A percentile compares a stretch with the other conserved stretches of the same genome.
Evolutionary conservation across 1,284 basidiomycete species (phyloP).

Genomic region (Taiwanofungus camphoratus): DNA sequence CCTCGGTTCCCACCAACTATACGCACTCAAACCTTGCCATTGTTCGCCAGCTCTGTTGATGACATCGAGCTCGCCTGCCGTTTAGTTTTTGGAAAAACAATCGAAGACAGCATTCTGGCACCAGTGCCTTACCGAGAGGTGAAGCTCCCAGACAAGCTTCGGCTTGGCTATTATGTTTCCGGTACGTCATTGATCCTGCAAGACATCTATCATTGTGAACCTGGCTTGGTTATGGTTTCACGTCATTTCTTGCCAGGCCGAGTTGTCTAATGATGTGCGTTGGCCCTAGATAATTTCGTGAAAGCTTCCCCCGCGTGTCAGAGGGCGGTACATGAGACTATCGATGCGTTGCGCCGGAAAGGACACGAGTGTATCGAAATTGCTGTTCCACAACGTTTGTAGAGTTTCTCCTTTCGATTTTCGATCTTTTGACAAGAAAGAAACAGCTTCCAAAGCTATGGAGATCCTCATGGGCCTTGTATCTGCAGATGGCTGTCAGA

Average conservation of each 20-base stretch:
- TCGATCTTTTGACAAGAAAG: background rate
- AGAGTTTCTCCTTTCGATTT: background rate
- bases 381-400: conserved; percentile 43
- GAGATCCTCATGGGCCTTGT: no score
- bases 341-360: conserved; percentile 56
- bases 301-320: conserved; percentile 76
- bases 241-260: background rate
- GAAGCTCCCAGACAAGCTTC: conserved; percentile 47
- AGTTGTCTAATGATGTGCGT: background rate
- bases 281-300: conserved; percentile 48
- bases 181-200: no score
- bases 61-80: conserved; percentile 61
- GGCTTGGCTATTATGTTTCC: conserved; percentile 69
- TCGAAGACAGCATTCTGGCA: conserved; percentile 34
- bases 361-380: conserved; percentile 81
- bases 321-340: conserved; percentile 75
- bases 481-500: no score
- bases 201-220: no score
- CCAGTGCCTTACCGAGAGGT: conserved; percentile 60
- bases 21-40: no score
- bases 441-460: conserved; percentile 45
- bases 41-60: conserved; percentile 59
- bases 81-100: conserved; percentile 48
- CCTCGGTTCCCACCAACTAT: background rate
- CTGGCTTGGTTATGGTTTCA: background rate